Base-by-base conservation (phyloP, 2,329 filamentous ascomycete species). In the Pyricularia pennisetigena region DNA sequence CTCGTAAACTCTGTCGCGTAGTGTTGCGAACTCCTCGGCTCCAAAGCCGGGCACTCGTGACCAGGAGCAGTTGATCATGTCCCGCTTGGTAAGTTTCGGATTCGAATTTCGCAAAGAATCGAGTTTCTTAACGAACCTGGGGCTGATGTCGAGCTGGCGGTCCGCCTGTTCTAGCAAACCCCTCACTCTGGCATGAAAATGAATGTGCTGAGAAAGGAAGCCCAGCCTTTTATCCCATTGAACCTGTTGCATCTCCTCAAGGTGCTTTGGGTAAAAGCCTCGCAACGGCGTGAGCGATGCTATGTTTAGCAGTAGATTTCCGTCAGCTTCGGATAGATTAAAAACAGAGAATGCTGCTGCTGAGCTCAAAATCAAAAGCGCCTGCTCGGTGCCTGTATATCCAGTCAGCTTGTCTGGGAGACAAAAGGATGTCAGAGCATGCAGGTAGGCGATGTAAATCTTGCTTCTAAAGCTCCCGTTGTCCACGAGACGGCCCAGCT, bases 371-470 rank as follows among this genome's bases (percentile, higher is more conserved):
- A 86, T 83, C 0, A 72, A 70, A 0, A 88, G 71, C 0, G 85
- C 83, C 62, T 83, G 74, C 70, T 89, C 85, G 0, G 84, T 86
- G 0, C 87, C 86, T 0, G 84, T 88, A 4, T 75, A 74, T 0
- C 71, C 65, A 0, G 81, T 85, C 0, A 88, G 75, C 0, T 75
- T 75, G 70, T 88, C 86, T 0, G 82, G 81, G 0, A 86, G 74
- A 29, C 79, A 83, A 65, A 80, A 79, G 0, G 85, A 84, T 0
- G 86, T 88, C 0, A 87, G 68, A 0, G 82, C 85, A 70, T 89
- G 85, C 0, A 89, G 73, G 30, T 83, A 83, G 9, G 77, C 77
- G 0, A 86, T 75, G 23, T 81, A 79, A 0, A 90, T 75, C 67
- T 83, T 85, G 73, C 83, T 85, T 14, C 81, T 78, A 0, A 87